Percentiles rank a stretch among this genome's conserved stretches.
phyloP scores from a whole-genome alignment of 345 rosid species.

The Chamaenerion angustifolium region DNA sequence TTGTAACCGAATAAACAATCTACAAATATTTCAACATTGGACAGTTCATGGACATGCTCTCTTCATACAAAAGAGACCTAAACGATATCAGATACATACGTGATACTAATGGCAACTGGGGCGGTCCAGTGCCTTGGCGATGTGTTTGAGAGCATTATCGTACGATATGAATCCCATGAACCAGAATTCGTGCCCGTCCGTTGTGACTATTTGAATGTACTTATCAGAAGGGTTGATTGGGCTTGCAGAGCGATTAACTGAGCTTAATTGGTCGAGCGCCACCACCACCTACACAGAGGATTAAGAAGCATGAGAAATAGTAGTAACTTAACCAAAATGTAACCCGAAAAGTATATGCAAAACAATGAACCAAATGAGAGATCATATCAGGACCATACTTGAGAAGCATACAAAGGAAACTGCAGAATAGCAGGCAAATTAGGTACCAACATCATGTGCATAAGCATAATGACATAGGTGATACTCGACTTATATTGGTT shows the following conservation, averaged over 20 bases:
- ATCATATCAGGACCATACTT: no score
- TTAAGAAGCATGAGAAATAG: neutral
- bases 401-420: no score
- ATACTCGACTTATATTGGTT: no score
- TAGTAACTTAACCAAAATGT: no score
- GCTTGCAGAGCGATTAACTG: slow-evolving; percentile 43
- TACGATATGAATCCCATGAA: slow-evolving; percentile 75
- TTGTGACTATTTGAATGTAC: slow-evolving; percentile 42
- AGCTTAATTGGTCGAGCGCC: slow-evolving; percentile 36
- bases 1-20: no score
- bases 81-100: no score
- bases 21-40: neutral
- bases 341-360: no score
- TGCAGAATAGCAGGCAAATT: no score
- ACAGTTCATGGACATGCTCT: slow-evolving; percentile 1
- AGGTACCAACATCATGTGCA: no score
- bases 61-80: no score
- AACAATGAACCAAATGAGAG: no score
- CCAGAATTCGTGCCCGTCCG: slow-evolving; percentile 72
- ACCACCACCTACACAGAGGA: slow-evolving; percentile 38
- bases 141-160: slow-evolving; percentile 52
- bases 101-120: neutral
- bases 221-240: slow-evolving; percentile 40
- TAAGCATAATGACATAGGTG: no score
- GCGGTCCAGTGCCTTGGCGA: slow-evolving; percentile 24